Conservation (phyloP, 805 yeast species). For the Suhomyces emberorum region DNA sequence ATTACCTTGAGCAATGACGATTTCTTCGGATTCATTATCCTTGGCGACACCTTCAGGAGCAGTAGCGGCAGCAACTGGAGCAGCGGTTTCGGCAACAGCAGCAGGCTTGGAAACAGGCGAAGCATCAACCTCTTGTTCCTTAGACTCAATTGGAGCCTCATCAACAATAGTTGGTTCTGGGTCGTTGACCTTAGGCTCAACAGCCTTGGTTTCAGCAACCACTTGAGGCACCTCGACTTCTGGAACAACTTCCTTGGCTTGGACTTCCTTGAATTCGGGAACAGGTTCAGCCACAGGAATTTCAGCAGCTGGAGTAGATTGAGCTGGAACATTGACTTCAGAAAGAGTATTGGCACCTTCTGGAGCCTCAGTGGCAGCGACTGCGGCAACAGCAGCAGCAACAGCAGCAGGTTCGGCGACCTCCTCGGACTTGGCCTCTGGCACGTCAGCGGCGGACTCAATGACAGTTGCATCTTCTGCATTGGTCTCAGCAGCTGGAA, state of each 20-base stretch:
- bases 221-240: not conserved
- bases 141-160: constrained; percentile 5
- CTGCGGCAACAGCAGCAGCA: constrained; percentile 9
- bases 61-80: constrained; percentile 2
- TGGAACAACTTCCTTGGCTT: constrained; percentile 3
- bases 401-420: constrained; percentile 13
- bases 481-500: constrained; percentile 2
- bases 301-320: too few relatives aligned
- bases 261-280: constrained; percentile 1
- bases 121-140: constrained; percentile 12
- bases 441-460: constrained; percentile 4
- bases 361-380: constrained; percentile 3
- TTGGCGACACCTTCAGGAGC: constrained; percentile 8
- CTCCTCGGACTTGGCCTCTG: constrained; percentile 7
- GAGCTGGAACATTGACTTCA: not conserved
- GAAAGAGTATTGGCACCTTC: not conserved
- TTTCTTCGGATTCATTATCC: constrained; percentile 27
- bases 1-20: constrained; percentile 39
- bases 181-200: not conserved
- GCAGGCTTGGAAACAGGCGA: constrained; percentile 9
- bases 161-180: constrained; percentile 11
- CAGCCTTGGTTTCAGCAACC: constrained; percentile 1
- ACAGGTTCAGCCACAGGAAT: not conserved
- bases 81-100: not conserved
- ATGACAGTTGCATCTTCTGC: constrained; percentile 4